Evolutionary conservation across 208 protist species (phyloP).

Genomic region (Crithidia mellificae): DNA sequence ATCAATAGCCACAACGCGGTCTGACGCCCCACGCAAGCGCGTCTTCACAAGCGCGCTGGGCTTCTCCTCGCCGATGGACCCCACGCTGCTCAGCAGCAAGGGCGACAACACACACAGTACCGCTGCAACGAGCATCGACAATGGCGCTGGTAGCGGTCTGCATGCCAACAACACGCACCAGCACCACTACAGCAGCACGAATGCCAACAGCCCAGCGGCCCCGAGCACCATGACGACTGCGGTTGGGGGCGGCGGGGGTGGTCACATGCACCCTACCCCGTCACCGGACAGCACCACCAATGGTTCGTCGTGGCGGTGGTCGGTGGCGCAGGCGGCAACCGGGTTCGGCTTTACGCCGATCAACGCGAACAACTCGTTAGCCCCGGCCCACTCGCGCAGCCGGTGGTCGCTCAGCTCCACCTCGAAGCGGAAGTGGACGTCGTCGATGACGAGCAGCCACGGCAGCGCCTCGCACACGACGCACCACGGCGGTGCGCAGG

Average conservation of each 20-base stretch:
- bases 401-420: constrained; percentile 20
- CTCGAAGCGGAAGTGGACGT: constrained; percentile 20
- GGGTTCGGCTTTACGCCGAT: constrained; percentile 7
- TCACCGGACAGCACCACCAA: constrained; percentile 1
- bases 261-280: neutral
- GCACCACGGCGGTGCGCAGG: neutral
- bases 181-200: no score
- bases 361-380: neutral
- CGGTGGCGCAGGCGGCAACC: neutral
- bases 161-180: no score
- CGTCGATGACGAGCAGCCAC: constrained; percentile 11
- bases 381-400: neutral
- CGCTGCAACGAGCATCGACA: neutral
- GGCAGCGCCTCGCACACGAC: constrained; percentile 4
- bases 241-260: neutral
- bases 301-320: constrained; percentile 8
- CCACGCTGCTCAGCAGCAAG: neutral
- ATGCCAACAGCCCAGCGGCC: no score
- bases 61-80: constrained; percentile 3
- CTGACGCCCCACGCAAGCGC: neutral
- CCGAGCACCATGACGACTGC: neutral
- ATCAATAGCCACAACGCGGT: neutral
- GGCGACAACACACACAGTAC: neutral
- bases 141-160: no score
- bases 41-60: constrained; percentile 9